Percentiles rank a stretch among this genome's conserved stretches.
phyloP scores from a whole-genome alignment of 2,329 filamentous ascomycete genomes.

The Pseudogymnoascus sp. region DNA sequence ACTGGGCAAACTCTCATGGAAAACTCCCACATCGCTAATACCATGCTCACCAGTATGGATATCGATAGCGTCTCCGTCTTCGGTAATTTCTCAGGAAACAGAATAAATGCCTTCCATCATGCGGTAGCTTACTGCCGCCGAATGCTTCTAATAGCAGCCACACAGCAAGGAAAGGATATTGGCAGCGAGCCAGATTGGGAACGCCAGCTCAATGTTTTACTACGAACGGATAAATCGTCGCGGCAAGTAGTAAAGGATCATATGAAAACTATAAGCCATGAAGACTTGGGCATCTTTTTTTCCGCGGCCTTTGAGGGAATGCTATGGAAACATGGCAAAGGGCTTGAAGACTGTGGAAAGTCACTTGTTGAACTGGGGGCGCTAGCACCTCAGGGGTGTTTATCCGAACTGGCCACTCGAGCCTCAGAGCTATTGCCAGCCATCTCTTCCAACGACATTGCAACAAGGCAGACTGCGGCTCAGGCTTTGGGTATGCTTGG shows the following conservation, averaged over 20 bases:
- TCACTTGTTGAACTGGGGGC: constrained; percentile 47
- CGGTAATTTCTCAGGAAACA: constrained; percentile 32
- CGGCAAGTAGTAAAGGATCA: constrained; percentile 51
- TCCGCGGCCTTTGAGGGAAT: constrained; percentile 50
- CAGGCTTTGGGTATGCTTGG: constrained; percentile 68
- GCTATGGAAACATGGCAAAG: constrained; percentile 32
- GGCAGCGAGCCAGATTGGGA: constrained; percentile 75
- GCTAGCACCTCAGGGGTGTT: constrained; percentile 39
- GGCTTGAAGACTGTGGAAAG: constrained; percentile 39
- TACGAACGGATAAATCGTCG: constrained; percentile 60
- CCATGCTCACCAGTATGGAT: constrained; percentile 32
- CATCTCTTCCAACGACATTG: constrained; percentile 63
- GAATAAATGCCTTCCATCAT: constrained; percentile 52
- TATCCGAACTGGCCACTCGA: constrained; percentile 41
- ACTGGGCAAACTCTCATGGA: constrained; percentile 26
- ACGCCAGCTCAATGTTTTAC: constrained; percentile 61
- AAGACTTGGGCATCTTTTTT: constrained; percentile 37
- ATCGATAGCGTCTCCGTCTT: constrained; percentile 31
- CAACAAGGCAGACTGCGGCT: constrained; percentile 57
- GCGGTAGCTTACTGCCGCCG: constrained; percentile 61
- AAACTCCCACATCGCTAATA: constrained; percentile 25
- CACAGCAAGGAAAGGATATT: constrained; percentile 19
- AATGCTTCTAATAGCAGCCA: constrained; percentile 49
- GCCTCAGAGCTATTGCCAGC: constrained; percentile 47
- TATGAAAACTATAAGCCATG: constrained; percentile 34